Evolutionary conservation across 208 protist genomes (phyloP).

Genomic region (Acanthamoeba divionensis): DNA sequence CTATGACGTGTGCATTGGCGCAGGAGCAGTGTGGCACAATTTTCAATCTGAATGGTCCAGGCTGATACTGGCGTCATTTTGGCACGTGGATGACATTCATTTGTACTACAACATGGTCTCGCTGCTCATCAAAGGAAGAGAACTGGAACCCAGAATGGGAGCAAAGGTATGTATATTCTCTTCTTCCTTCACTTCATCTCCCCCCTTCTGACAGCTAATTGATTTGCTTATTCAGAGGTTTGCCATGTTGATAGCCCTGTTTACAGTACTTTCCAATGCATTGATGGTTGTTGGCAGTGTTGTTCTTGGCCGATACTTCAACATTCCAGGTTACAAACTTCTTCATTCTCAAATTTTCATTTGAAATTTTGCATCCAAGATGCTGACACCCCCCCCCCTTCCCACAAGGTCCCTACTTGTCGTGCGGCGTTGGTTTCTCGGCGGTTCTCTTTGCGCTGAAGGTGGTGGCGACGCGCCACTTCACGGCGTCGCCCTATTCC

Average conservation of each 20-base stretch:
- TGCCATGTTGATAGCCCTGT: conserved; percentile 19
- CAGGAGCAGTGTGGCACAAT: neutral
- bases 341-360: too few species aligned
- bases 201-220: neutral
- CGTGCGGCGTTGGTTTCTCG: conserved; percentile 55
- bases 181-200: neutral
- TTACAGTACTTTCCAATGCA: conserved; percentile 8
- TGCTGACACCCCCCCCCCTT: too few species aligned
- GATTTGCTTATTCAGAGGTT: neutral
- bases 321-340: conserved; percentile 38
- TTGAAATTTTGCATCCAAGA: too few species aligned
- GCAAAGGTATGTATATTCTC: neutral
- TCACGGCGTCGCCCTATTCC: conserved; percentile 22
- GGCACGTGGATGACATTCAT: conserved; percentile 50
- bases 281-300: conserved; percentile 41
- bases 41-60: neutral
- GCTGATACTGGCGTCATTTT: conserved; percentile 38
- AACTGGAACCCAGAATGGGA: neutral
- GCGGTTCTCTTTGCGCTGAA: conserved; percentile 54
- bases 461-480: conserved; percentile 30
- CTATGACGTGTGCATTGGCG: conserved; percentile 30
- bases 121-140: neutral
- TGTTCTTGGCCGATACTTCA: neutral
- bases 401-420: conserved; percentile 24
- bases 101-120: conserved; percentile 57